Conservation (phyloP, 495 filamentous ascomycete species). For the Daldinia caldariorum region DNA sequence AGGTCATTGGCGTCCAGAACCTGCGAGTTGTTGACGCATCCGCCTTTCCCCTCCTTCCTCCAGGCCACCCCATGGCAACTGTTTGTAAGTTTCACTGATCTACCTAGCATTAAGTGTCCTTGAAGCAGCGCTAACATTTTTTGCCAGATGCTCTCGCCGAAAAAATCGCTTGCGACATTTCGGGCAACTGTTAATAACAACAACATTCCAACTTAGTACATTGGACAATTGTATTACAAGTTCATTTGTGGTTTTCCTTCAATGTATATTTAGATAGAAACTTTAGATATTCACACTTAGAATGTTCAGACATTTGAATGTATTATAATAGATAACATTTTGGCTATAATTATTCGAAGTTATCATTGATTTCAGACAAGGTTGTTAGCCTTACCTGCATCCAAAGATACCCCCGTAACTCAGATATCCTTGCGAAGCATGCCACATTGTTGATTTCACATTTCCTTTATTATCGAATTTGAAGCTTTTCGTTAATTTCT, state of each 20-base stretch:
- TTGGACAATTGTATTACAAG: neutral
- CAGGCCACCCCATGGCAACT: constrained; percentile 63
- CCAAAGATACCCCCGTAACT: no score
- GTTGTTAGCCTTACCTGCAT: no score
- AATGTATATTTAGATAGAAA: neutral
- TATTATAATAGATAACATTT: no score
- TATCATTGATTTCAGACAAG: no score
- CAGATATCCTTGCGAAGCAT: no score
- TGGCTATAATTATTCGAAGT: no score
- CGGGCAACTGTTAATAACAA: constrained; percentile 30
- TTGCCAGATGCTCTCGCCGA: constrained; percentile 50
- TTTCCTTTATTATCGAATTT: neutral
- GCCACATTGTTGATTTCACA: no score
- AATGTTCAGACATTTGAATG: neutral
- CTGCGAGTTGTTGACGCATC: constrained; percentile 69
- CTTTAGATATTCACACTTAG: neutral
- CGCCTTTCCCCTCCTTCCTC: constrained; percentile 64
- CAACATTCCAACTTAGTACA: neutral
- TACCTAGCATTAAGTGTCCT: neutral
- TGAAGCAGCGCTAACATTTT: constrained; percentile 11
- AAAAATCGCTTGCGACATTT: constrained; percentile 51
- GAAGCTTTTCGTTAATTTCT: neutral
- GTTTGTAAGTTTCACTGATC: constrained; percentile 48
- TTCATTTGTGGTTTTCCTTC: neutral
- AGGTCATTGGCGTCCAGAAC: constrained; percentile 61